Base-by-base conservation (phyloP, 2,329 filamentous ascomycete species). In the Erysiphe pulchra region DNA sequence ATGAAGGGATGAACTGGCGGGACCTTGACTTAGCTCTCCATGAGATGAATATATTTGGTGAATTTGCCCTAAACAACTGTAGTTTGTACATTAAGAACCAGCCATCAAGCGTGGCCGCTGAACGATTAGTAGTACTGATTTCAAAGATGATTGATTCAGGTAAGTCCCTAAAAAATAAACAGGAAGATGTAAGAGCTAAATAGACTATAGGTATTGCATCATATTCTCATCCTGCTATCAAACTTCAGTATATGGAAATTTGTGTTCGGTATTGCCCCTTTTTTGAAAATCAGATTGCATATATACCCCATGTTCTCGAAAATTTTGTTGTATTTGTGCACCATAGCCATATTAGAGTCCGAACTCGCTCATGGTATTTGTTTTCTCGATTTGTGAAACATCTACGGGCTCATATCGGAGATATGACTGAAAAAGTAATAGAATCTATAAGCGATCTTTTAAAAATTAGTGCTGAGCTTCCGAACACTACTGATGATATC, bases 201-300 rank as follows among this genome's bases (percentile, higher is more conserved):
- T 40, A 34, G 36, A 36, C n/a, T 36, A 4, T 52, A 86, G 84
- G 82, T 53, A 80, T 94, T 52, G 78, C 83, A 48, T 79, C 71
- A 39, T 92, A 87, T 60, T 75, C 78, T 14, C 90, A 95, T 58
- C 87, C 90, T 1, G 84, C 86, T 14, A 86, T 94, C 45, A 75
- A 94, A 51, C 68, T 98, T 18, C 85, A 94, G 62, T 98, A 92
- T 58, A 94, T 98, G 86, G 90, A 98, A 60, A 92, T 93, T 33
- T 93, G 86, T 60, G 86, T 93, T 46, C 78, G 90, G 44, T 98
- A 98, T 62, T 82, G 79, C 58, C 73, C 77, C 28, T 92, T 94
- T 60, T 95, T 98, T 58, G 86, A 95, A 57, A 75, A 75, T 47
- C 81, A 93, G 56, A 69, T 76, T 30, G 68, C 78, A 18, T 77